Evolutionary conservation across 345 rosid genomes (phyloP), one percentile per base, ranked within the genome.

Genomic region (Eucalyptus pumila): DNA sequence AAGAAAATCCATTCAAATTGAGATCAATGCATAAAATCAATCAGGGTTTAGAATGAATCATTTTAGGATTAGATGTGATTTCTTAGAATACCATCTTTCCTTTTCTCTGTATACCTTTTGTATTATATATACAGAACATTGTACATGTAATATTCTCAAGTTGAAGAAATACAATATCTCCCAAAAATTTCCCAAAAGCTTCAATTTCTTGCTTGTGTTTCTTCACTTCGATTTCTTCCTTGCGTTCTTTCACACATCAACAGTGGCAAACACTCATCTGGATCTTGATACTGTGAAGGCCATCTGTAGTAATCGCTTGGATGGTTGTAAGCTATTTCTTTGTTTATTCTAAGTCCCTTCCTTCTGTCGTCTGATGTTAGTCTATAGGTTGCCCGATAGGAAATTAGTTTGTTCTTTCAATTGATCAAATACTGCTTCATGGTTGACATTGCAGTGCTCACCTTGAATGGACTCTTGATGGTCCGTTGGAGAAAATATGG

Each of bases 401-500:
- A 86, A 32, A 30, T 51, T 86, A 56, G 44, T 34, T 88, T 21
- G 17, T 76, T 49, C 26, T 51, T 72, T 69, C 9, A 8, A 76
- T 32, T 47, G 51, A 76, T 72, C 37, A 37, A 21, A 30, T 40
- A 60, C 62, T 21, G 88, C 85, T 58, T 14, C n/a, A 15, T 67
- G 34, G 40, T 47, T 89, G 52, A 30, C 54, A 26, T 30, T 86
- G 86, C 92, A 98, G 99, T 92, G 97, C 99, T 47, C 99, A 96
- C 92, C 93, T 98, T 89, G 99, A 98, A 91, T 98, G 99, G 99
- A 98, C 94, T 89, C 96, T 96, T 65, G 98, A 97, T 69, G 99
- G 99, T 76, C 93, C 95, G 90, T 93, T 96, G 81, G 98, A 97
- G 42, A 95, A 94, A 94, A 91, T 97, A 91, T 97, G 98, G 98